Evolutionary conservation across 2,329 filamentous ascomycete genomes (phyloP), one percentile per base, ranked within the genome.

Genomic region (Alternaria tenuissima): DNA sequence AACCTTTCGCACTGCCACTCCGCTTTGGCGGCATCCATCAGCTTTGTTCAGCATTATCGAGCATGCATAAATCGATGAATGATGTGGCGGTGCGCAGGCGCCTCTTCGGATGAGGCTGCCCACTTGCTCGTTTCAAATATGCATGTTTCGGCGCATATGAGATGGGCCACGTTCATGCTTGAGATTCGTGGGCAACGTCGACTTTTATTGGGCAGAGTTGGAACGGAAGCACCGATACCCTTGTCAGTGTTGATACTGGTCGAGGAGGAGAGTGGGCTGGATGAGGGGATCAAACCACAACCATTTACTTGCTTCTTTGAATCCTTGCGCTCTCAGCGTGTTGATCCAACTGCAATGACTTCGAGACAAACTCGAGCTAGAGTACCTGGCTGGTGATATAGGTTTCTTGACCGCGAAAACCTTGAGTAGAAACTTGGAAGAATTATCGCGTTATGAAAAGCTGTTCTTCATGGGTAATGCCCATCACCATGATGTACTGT

Each of bases 111-210:
- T 42, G 36, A 47, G 47, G 57, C 57, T 60, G 47, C 41, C 46
- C 46, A 49, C 46, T 36, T 22, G n/a, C 20, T 34, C 28, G 51
- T 59, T 51, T 61, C 44, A 49, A 16, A 32, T 30, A n/a, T 34
- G 46, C 49, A 30, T 28, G 51, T 61, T 59, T 59, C 59, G 53
- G 55, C 22, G 39, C 22, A 52, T 52, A 52, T 12, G 47, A 48
- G 41, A 52, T 36, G 38, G 47, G 41, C 47, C 53, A 56, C 57
- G 41, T 52, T 60, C 18, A 60, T 60, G 57, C 57, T 42, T 32
- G 39, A 24, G 39, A 36, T 36, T 36, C 32, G 32, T 36, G 32
- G 12, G 32, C 1, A 12, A 16, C 14, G 2, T 16, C 0, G 18
- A 22, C 18, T 20, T 14, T 41, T 3, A 41, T 41, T 41, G 38